Evolutionary conservation across 2,329 filamentous ascomycete genomes (phyloP), one percentile per base, ranked within the genome.

Genomic region (Myriangium duriaei): DNA sequence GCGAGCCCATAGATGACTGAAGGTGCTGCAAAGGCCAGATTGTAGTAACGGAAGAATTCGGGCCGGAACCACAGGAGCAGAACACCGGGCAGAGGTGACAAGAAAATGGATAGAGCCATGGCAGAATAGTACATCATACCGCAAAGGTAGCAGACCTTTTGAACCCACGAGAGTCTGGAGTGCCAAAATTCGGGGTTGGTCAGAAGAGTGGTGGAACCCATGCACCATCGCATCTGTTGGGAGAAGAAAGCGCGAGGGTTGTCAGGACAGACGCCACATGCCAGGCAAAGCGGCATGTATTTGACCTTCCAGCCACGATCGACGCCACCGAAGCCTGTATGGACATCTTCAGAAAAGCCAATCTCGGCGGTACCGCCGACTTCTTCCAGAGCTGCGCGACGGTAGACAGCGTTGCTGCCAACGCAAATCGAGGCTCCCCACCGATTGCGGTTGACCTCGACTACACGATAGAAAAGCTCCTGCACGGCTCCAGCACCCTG

Each of bases 171-270:
- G 18, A 63, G 46, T 24, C 54, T 54, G 3, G 56, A 61, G 0
- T 50, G 51, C 60, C 60, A 64, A 41, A 63, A 64, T 38, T 59
- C 57, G 26, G 55, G 52, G 39, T 60, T 61, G 10, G 58, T 60
- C 11, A 62, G 47, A n/a, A 63, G 50, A 1, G 60, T 61, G 1
- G 57, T 63, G 32, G 55, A 59, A 13, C 59, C 60, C 36, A 58
- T 55, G 9, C 59, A 60, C 61, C 61, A 64, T 11, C 61, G 54
- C 60, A 63, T 62, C 49, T 64, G 61, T 52, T 63, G 61, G 26
- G 57, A 61, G 44, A 63, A 63, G 41, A 62, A 62, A 1, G 61
- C 59, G 4, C 60, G 51, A 2, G 61, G 61, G 0, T 56, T 62
- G 41, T 63, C 60, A 10, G 61, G 61, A 39, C 61, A 62, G 35